These are phyloP conservation scores for Hyaloscypha finlandica DNA, from an alignment of 495 filamentous ascomycete genomes.

Conservation along the genomic window DNA sequence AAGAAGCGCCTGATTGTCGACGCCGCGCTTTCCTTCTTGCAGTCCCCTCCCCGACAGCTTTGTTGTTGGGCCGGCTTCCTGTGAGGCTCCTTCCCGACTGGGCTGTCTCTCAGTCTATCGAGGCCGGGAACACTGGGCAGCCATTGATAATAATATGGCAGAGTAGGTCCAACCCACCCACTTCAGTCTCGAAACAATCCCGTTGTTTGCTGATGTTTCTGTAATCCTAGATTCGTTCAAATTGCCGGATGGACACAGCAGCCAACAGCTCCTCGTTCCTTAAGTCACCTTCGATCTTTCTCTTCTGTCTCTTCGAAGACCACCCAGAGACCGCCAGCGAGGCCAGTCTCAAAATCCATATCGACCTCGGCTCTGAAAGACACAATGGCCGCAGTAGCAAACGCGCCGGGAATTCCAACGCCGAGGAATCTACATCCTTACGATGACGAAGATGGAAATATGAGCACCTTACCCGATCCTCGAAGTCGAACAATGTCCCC, in stretches of 20 bases:
- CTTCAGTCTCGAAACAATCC: neutral
- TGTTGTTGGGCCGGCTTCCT: neutral
- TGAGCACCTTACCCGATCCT: constrained; percentile 35
- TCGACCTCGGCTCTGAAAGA: constrained; percentile 23
- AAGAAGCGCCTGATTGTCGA: neutral
- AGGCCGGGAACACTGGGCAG: neutral
- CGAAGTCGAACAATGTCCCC: constrained; percentile 33
- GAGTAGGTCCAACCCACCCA: neutral
- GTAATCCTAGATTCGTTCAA: constrained; percentile 45
- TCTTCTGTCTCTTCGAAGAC: constrained; percentile 35
- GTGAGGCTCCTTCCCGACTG: neutral
- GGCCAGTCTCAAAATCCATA: constrained; percentile 32
- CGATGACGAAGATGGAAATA: constrained; percentile 31
- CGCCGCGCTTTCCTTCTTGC: neutral
- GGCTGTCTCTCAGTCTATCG: neutral
- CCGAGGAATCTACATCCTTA: constrained; percentile 12
- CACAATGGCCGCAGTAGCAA: constrained; percentile 28
- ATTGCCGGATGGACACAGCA: constrained; percentile 54
- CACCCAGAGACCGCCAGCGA: constrained; percentile 3
- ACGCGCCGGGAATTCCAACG: constrained; percentile 24
- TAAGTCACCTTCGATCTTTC: constrained; percentile 52
- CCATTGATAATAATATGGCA: neutral
- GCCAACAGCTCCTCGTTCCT: constrained; percentile 39
- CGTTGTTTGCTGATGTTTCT: neutral
- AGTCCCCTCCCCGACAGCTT: neutral